Evolutionary conservation across 2,329 filamentous ascomycete species (phyloP).

Genomic region (Lecanosticta acicola): DNA sequence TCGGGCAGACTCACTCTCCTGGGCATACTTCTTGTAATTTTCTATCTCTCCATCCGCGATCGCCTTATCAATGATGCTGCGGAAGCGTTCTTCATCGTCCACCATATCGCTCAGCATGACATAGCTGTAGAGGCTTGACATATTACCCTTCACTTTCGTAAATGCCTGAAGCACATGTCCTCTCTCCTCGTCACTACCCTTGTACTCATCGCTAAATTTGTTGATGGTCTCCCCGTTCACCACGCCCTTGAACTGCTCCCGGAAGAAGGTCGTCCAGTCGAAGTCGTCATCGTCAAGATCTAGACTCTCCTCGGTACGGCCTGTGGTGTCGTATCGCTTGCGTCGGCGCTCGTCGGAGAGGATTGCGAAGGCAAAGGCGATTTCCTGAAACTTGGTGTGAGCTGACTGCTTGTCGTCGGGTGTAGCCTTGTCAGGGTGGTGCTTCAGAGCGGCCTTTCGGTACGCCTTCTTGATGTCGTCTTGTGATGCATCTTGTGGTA

Average conservation of each 20-base stretch:
- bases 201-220: slow-evolving; percentile 71
- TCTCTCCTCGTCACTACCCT: slow-evolving; percentile 78
- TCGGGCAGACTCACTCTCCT: slow-evolving; percentile 54
- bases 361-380: slow-evolving; percentile 90
- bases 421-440: slow-evolving; percentile 59
- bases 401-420: slow-evolving; percentile 64
- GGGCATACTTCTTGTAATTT: slow-evolving; percentile 61
- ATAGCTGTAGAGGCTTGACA: slow-evolving; percentile 70
- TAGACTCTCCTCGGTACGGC: slow-evolving; percentile 78
- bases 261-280: slow-evolving; percentile 86
- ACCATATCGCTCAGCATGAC: slow-evolving; percentile 84
- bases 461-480: slow-evolving; percentile 87
- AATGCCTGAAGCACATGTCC: slow-evolving; percentile 73
- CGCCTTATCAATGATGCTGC: slow-evolving; percentile 71
- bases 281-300: slow-evolving; percentile 61
- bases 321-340: slow-evolving; percentile 81
- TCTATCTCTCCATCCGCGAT: slow-evolving; percentile 65
- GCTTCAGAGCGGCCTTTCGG: slow-evolving; percentile 78
- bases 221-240: slow-evolving; percentile 70
- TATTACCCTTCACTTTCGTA: slow-evolving; percentile 63
- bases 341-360: slow-evolving; percentile 78
- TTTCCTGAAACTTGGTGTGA: slow-evolving; percentile 75
- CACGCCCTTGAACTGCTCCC: slow-evolving; percentile 71
- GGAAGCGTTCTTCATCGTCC: slow-evolving; percentile 80
- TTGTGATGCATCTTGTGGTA: slow-evolving; percentile 61